phyloP scores from a whole-genome alignment of 2,329 filamentous ascomycete genomes.

The Catunica adiposa region DNA sequence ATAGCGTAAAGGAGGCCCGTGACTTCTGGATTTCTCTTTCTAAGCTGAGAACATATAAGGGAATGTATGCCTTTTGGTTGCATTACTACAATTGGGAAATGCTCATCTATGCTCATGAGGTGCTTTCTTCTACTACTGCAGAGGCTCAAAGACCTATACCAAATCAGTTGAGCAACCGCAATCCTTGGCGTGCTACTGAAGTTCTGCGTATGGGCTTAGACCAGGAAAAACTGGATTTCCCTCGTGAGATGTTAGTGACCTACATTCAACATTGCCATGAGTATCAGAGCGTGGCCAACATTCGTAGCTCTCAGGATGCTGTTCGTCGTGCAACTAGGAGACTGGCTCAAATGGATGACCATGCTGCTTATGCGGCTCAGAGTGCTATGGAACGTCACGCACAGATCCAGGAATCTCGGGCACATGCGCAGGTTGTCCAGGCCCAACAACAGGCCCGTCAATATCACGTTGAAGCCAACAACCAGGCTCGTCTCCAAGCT shows the following conservation, averaged over 20 bases:
- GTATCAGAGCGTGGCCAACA: conserved; percentile 61
- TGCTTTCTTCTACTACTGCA: conserved; percentile 28
- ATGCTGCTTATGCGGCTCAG: conserved; percentile 14
- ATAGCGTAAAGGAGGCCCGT: conserved; percentile 59
- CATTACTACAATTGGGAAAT: conserved; percentile 89
- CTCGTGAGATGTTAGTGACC: conserved; percentile 57
- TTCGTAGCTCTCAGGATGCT: conserved; percentile 58
- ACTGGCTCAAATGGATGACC: conserved; percentile 39
- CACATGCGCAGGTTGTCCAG: not conserved
- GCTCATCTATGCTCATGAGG: conserved; percentile 31
- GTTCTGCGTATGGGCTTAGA: conserved; percentile 57
- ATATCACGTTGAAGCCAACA: not conserved
- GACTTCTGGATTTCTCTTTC: conserved; percentile 58
- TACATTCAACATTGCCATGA: conserved; percentile 74
- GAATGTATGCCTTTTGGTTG: conserved; percentile 87
- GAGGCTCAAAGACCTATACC: conserved; percentile 29
- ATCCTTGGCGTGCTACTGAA: conserved; percentile 57
- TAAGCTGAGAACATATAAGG: conserved; percentile 44
- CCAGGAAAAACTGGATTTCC: conserved; percentile 52
- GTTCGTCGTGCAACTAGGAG: conserved; percentile 49
- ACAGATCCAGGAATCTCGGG: conserved; percentile 17
- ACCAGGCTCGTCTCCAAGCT: too few relatives aligned
- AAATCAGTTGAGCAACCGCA: conserved; percentile 21
- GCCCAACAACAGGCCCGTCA: not conserved
- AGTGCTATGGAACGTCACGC: not conserved